Percentiles rank a stretch among this genome's conserved stretches.
Conservation (phyloP, 305 asterid genomes). For the Solanum hybrid region DNA sequence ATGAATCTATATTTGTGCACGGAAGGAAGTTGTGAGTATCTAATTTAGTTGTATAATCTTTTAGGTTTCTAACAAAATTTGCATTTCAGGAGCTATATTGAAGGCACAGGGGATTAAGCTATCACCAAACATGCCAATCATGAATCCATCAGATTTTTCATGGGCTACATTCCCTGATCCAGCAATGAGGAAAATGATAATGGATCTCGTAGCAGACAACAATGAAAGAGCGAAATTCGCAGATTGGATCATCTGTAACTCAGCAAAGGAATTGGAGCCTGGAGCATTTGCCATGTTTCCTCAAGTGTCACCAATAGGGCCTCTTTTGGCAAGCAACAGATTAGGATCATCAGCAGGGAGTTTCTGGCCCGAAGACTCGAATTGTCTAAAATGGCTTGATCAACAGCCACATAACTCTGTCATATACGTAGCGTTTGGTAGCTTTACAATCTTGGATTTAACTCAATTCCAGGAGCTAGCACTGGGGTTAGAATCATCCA, state of each 20-base stretch:
- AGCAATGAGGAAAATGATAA: constrained; percentile 3
- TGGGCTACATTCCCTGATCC: constrained; percentile 29
- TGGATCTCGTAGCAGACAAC: constrained; percentile 5
- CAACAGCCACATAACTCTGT: constrained; percentile 42
- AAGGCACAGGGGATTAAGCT: constrained; percentile 26
- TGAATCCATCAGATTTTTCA: constrained; percentile 13
- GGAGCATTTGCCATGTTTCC: constrained; percentile 30
- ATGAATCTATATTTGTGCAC: neutral
- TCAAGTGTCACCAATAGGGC: constrained; percentile 36
- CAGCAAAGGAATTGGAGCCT: constrained; percentile 33
- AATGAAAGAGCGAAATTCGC: constrained; percentile 3
- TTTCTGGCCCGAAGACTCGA: constrained; percentile 39
- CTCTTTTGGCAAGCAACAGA: constrained; percentile 41
- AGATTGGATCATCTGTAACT: constrained; percentile 46
- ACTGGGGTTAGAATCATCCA: constrained; percentile 41
- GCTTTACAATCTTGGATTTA: constrained; percentile 27
- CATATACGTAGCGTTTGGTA: constrained; percentile 52
- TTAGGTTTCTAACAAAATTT: neutral
- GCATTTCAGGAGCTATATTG: constrained; percentile 27
- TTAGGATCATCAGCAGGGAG: constrained; percentile 28
- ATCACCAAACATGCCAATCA: constrained; percentile 30
- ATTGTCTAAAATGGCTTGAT: constrained; percentile 48
- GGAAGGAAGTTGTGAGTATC: neutral
- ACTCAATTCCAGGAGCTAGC: constrained; percentile 48
- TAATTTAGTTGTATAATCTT: neutral